A percentile compares a stretch with the other conserved stretches of the same genome.
phyloP scores from a whole-genome alignment of 495 filamentous ascomycete genomes.

The Neurospora sp. region DNA sequence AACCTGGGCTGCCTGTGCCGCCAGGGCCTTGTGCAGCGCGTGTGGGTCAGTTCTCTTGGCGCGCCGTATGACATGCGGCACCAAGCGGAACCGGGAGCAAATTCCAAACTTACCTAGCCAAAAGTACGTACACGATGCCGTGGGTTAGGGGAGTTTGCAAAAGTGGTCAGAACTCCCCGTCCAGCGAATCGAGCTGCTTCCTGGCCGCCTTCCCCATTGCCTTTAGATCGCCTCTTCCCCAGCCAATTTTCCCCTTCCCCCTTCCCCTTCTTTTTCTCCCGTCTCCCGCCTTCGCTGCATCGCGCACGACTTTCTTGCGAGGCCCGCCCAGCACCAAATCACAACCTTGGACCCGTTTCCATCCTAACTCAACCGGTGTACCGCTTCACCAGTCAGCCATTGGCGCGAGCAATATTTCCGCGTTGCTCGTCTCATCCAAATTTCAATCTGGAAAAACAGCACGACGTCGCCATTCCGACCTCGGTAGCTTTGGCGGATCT shows the following conservation, averaged over 20 bases:
- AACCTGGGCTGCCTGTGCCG: background rate
- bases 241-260: constrained; percentile 18
- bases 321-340: background rate
- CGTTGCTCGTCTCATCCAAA: background rate
- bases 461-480: background rate
- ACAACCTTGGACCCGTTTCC: background rate
- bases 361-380: background rate
- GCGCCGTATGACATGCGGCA: background rate
- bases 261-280: constrained; percentile 12
- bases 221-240: constrained; percentile 20
- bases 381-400: background rate
- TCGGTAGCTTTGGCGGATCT: background rate
- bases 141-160: constrained; percentile 12
- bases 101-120: background rate
- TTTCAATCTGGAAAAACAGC: background rate
- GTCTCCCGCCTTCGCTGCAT: constrained; percentile 1
- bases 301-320: background rate
- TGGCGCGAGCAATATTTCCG: background rate
- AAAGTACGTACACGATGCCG: background rate
- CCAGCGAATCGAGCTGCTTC: background rate
- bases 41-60: background rate
- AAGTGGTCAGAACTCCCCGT: background rate
- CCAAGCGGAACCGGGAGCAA: background rate
- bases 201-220: constrained; percentile 5
- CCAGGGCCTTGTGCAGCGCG: background rate